Evolutionary conservation across 257 asterid genomes (phyloP).

Genomic region (Anisodus tanguticus): DNA sequence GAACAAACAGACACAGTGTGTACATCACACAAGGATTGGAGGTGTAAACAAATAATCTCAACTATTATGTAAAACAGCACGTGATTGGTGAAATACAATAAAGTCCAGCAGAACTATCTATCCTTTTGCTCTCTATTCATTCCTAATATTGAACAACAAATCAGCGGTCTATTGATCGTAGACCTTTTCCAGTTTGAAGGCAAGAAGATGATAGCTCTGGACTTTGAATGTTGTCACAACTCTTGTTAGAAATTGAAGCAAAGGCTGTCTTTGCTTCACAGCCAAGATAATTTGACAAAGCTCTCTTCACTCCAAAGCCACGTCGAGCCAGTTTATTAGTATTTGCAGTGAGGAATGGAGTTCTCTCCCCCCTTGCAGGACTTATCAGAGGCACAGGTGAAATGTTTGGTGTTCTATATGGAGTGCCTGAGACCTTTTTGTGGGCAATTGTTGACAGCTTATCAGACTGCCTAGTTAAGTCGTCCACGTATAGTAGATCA

Average conservation of each 20-base stretch:
- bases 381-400: constrained; percentile 59
- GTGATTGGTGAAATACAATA: background rate
- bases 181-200: constrained; percentile 33
- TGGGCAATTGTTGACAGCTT: constrained; percentile 27
- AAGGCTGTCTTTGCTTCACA: constrained; percentile 56
- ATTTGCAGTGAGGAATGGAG: constrained; percentile 51
- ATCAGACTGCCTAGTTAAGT: constrained; percentile 55
- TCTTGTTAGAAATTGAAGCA: constrained; percentile 49
- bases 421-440: constrained; percentile 74
- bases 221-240: constrained; percentile 30
- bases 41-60: background rate
- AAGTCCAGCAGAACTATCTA: background rate
- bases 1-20: background rate
- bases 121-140: constrained; percentile 23
- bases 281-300: constrained; percentile 68
- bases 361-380: constrained; percentile 68
- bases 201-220: constrained; percentile 32
- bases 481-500: constrained; percentile 84
- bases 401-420: constrained; percentile 65
- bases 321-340: constrained; percentile 59
- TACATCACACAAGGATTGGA: background rate
- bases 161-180: constrained; percentile 28
- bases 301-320: constrained; percentile 80
- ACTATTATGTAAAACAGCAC: background rate
- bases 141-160: background rate